phyloP scores from a whole-genome alignment of 345 rosid species.

The Geranium rotundifolium region DNA sequence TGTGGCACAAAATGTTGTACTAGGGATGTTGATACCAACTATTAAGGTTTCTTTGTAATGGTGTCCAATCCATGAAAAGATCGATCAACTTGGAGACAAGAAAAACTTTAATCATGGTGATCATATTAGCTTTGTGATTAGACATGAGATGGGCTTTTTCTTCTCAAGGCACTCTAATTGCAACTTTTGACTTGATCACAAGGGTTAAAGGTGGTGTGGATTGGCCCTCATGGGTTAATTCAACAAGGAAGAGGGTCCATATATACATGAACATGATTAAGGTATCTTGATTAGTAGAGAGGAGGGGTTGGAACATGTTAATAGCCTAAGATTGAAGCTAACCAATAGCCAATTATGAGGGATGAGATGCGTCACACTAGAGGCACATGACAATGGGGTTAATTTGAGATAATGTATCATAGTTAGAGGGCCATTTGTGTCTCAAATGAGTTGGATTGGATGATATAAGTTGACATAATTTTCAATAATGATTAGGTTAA shows the following conservation, averaged over 20 bases:
- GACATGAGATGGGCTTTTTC: not conserved
- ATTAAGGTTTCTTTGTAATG: not conserved
- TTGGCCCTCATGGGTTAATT: not conserved
- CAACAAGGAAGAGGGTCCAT: not conserved
- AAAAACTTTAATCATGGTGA: not conserved
- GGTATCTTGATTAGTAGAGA: not conserved
- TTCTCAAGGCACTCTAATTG: not conserved
- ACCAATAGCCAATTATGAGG: not conserved
- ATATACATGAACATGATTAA: not conserved
- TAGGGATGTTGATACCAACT: too few relatives aligned
- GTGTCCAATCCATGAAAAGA: not conserved
- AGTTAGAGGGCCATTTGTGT: too few relatives aligned
- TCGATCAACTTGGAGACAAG: not conserved
- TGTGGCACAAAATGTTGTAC: not conserved
- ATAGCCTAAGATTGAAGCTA: not conserved
- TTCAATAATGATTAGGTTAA: too few relatives aligned
- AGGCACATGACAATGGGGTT: not conserved
- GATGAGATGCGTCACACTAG: not conserved
- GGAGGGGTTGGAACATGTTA: not conserved
- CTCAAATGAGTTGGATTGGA: too few relatives aligned
- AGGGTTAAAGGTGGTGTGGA: not conserved
- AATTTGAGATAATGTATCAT: too few relatives aligned
- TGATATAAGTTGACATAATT: too few relatives aligned
- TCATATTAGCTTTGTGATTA: not conserved
- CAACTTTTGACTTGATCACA: not conserved